phyloP scores from a whole-genome alignment of 495 filamentous ascomycete species.

The Xylaria flabelliformis region DNA sequence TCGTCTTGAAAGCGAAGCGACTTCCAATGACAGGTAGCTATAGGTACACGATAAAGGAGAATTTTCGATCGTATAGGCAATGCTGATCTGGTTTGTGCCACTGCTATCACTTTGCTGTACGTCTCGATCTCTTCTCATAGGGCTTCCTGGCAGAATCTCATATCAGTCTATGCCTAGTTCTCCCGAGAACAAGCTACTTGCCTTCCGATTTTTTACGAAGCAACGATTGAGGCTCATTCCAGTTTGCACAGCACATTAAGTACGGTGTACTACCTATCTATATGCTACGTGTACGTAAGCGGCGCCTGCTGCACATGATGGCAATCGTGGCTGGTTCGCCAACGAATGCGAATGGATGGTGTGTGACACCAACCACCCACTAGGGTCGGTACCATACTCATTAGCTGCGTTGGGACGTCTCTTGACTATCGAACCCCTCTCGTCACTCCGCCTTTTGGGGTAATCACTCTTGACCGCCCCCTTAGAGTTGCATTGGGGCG shows the following conservation, averaged over 20 bases:
- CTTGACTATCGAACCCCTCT: constrained; percentile 9
- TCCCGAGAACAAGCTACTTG: not conserved
- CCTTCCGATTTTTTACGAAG: not conserved
- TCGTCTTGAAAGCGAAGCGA: not conserved
- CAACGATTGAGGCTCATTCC: not conserved
- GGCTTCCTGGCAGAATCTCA: not conserved
- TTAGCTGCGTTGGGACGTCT: constrained; percentile 8
- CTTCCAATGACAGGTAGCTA: not conserved
- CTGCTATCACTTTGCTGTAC: not conserved
- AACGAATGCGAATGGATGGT: not conserved
- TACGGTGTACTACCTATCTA: not conserved
- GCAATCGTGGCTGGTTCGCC: not conserved
- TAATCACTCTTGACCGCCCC: constrained; percentile 25
- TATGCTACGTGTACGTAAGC: constrained; percentile 3
- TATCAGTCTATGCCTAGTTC: not conserved
- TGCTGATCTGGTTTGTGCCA: not conserved
- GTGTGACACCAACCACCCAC: constrained; percentile 1
- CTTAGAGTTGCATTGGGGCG: constrained; percentile 18
- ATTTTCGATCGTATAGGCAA: not conserved
- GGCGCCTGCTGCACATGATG: not conserved
- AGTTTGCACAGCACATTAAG: not conserved
- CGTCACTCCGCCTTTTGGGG: constrained; percentile 27
- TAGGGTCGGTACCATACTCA: constrained; percentile 4
- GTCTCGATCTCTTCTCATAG: not conserved
- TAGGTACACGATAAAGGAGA: not conserved